phyloP scores from a whole-genome alignment of 306 rosid species.

The Cajanus cajan region DNA sequence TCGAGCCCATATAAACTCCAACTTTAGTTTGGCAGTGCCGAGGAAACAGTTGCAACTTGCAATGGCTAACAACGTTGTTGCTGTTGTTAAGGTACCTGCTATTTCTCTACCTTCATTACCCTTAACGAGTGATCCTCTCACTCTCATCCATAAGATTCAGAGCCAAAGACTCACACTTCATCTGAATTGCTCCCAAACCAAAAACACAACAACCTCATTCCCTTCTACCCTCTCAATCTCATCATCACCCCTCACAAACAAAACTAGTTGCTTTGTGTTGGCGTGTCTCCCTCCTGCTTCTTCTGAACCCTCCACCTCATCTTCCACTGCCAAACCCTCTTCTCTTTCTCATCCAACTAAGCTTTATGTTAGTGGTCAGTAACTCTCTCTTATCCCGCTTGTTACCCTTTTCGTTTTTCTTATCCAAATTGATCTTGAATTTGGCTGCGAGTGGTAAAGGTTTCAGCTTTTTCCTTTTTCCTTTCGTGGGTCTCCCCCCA shows the following conservation, averaged over 20 bases:
- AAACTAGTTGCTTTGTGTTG: conserved; percentile 27
- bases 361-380: conserved; percentile 86
- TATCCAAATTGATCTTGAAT: neutral
- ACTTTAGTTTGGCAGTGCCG: neutral
- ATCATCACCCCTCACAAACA: conserved; percentile 31
- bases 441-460: neutral
- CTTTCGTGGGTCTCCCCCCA: neutral
- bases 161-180: conserved; percentile 10
- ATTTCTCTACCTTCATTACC: neutral
- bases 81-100: neutral
- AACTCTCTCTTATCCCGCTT: neutral
- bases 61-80: conserved; percentile 25
- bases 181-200: neutral
- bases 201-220: neutral
- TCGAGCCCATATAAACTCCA: neutral
- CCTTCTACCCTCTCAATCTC: conserved; percentile 8
- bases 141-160: neutral
- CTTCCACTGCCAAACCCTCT: neutral
- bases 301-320: conserved; percentile 36
- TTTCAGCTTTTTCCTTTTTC: neutral
- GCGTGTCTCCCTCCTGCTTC: conserved; percentile 46
- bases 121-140: neutral
- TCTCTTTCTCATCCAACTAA: conserved; percentile 46
- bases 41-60: conserved; percentile 22
- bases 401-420: neutral